Conservation (phyloP, 768 basidiomycete species). For the Amanita exitialis region DNA sequence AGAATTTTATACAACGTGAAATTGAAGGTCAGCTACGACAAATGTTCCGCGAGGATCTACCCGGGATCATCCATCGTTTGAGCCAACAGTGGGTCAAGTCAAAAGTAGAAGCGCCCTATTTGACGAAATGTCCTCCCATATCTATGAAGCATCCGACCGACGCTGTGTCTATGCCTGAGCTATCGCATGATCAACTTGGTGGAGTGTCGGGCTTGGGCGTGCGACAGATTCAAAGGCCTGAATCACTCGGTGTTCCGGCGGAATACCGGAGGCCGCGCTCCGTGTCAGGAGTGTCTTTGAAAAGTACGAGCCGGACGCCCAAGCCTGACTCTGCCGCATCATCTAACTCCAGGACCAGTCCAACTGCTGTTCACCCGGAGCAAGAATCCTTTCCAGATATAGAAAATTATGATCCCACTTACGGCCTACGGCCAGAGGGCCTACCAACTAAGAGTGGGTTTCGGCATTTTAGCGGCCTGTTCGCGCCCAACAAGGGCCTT, state of each 20-base stretch:
- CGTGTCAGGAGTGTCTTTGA: constrained; percentile 31
- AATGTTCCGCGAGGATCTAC: constrained; percentile 96
- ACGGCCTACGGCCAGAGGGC: constrained; percentile 89
- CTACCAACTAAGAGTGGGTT: constrained; percentile 81
- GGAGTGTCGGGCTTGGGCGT: constrained; percentile 9
- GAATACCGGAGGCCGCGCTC: constrained; percentile 24
- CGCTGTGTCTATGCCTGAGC: constrained; percentile 32
- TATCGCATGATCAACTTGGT: constrained; percentile 13
- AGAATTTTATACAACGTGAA: constrained; percentile 95
- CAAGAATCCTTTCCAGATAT: constrained; percentile 29
- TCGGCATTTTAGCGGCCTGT: constrained; percentile 66
- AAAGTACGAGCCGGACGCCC: constrained; percentile 20
- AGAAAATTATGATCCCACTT: constrained; percentile 93
- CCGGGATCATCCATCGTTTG: constrained; percentile 91
- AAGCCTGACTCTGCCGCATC: constrained; percentile 10
- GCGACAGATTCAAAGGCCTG: constrained; percentile 16
- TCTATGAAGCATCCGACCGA: constrained; percentile 26
- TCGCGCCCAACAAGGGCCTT: constrained; percentile 55
- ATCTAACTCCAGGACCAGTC: constrained; percentile 14
- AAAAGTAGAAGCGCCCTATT: constrained; percentile 88
- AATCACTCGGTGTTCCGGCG: constrained; percentile 13
- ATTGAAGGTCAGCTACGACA: constrained; percentile 95
- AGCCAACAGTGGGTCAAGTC: constrained; percentile 95
- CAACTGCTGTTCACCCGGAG: constrained; percentile 20
- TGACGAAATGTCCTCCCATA: constrained; percentile 40